Base-by-base conservation (phyloP, 179 eudicot species). In the Silene noctiflora region DNA sequence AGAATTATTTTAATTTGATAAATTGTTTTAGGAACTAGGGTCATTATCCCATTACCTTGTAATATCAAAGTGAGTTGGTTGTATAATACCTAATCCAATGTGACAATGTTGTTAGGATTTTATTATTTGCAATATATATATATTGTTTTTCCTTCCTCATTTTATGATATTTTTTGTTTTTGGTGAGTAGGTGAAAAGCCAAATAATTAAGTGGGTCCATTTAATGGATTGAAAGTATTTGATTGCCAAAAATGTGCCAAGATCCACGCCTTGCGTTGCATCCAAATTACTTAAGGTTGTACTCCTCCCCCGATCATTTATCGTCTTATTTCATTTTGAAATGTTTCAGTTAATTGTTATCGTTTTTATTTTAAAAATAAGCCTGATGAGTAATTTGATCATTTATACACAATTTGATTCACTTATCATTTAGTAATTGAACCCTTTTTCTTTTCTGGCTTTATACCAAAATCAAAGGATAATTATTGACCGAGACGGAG, bases 231-330 rank as follows among this genome's bases (percentile, higher is more conserved):
- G 39, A 33, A 39, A 39, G 46, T 39, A 39, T 39, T 66, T 13
- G 48, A 31, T 31, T 16, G 20, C 17, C n/a, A 66, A 24, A 0
- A 31, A 65, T 53, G 48, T 72, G 77, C 61, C 69, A 67, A 67
- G 77, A 77, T 70, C 75, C 67, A 69, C 79, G 51, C 80, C 70
- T 77, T 46, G 56, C 80, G 69, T 51, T 77, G 22, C 25, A 64
- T 63, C 44, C n/a, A 75, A 46, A 24, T 19, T 55, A 8, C 19
- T 35, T 4, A 11, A 29, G 1, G 16, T 46, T 69, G n/a, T n/a
- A n/a, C n/a, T n/a, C n/a, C n/a, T n/a, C n/a, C n/a, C n/a, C n/a
- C n/a, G n/a, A n/a, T n/a, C n/a, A n/a, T n/a, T n/a, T n/a, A n/a
- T n/a, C n/a, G n/a, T n/a, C n/a, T n/a, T n/a, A n/a, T n/a, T n/a